Conservation (phyloP, 768 basidiomycete genomes). For the Rhodotorula paludigena region DNA sequence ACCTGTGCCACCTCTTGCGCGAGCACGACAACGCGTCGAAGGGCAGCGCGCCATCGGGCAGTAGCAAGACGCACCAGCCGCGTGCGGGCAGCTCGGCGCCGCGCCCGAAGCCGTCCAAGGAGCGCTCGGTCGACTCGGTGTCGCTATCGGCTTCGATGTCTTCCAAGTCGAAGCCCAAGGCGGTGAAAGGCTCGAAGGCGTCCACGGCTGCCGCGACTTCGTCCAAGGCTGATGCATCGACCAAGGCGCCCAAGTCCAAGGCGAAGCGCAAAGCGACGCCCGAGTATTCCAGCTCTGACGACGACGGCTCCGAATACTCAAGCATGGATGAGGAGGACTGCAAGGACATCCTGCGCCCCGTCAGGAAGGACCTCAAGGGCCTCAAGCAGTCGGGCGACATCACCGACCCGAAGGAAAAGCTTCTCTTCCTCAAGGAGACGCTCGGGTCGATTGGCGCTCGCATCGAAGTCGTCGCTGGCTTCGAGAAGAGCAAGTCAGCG, state of each 20-base stretch:
- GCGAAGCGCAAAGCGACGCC: slow-evolving; percentile 86
- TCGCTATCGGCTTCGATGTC: not conserved
- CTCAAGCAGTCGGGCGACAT: slow-evolving; percentile 88
- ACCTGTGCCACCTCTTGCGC: slow-evolving; percentile 72
- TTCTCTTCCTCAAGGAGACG: slow-evolving; percentile 90
- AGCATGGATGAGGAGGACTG: slow-evolving; percentile 47
- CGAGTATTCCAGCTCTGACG: slow-evolving; percentile 89
- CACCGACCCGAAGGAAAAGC: slow-evolving; percentile 91
- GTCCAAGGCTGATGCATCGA: slow-evolving; percentile 52
- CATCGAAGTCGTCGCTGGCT: slow-evolving; percentile 64
- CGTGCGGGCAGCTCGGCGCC: slow-evolving; percentile 15
- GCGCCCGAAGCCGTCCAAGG: not conserved
- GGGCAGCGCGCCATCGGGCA: slow-evolving; percentile 50
- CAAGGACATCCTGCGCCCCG: slow-evolving; percentile 91
- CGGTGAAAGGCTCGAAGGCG: not conserved
- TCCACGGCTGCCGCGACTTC: not conserved
- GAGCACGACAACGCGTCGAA: slow-evolving; percentile 61
- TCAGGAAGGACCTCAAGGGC: slow-evolving; percentile 95
- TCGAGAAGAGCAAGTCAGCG: slow-evolving; percentile 5
- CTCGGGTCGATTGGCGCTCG: slow-evolving; percentile 86
- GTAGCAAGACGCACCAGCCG: slow-evolving; percentile 12
- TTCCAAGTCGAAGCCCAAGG: slow-evolving; percentile 6
- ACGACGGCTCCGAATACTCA: slow-evolving; percentile 68
- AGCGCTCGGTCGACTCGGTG: slow-evolving; percentile 3
- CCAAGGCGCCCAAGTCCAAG: slow-evolving; percentile 56